Conservation (phyloP, 768 basidiomycete genomes). For the Xerocomellus amylosporus region DNA sequence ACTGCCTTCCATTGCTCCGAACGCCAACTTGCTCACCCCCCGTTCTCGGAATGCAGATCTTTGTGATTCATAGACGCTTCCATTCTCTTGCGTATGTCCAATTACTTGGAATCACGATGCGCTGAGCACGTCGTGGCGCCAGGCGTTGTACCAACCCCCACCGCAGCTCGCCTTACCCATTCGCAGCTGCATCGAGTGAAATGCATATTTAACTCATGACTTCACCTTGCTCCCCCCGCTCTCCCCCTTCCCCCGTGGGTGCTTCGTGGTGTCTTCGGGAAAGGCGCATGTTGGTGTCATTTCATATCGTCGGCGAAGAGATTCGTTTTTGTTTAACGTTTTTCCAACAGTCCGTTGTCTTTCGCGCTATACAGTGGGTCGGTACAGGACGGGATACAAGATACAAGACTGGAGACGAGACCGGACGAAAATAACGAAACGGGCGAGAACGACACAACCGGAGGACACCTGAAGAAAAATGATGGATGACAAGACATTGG, state of each 20-base stretch:
- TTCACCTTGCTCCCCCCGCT: background rate
- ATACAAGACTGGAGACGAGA: background rate
- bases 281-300: background rate
- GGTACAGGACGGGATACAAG: too few relatives aligned
- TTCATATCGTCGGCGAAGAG: too few relatives aligned
- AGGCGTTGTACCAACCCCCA: background rate
- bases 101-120: slow-evolving; percentile 12
- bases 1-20: background rate
- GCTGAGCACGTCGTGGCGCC: slow-evolving; percentile 8
- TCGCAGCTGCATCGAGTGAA: slow-evolving; percentile 3
- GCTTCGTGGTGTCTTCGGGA: slow-evolving; percentile 1
- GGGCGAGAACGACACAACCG: background rate
- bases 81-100: slow-evolving; percentile 12
- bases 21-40: background rate
- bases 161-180: slow-evolving; percentile 16
- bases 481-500: slow-evolving; percentile 28
- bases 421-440: background rate
- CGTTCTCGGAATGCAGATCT: slow-evolving; percentile 1
- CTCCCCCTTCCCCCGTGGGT: slow-evolving; percentile 12
- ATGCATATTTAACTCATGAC: slow-evolving; percentile 13
- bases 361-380: too few relatives aligned
- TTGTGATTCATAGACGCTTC: slow-evolving; percentile 10
- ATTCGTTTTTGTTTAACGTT: too few relatives aligned
- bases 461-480: too few relatives aligned
- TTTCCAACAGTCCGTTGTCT: too few relatives aligned